A percentile compares a stretch with the other conserved stretches of the same genome.
Evolutionary conservation across 192 early-diverging fungal genomes (phyloP).

Genomic region (Coemansia sp.): DNA sequence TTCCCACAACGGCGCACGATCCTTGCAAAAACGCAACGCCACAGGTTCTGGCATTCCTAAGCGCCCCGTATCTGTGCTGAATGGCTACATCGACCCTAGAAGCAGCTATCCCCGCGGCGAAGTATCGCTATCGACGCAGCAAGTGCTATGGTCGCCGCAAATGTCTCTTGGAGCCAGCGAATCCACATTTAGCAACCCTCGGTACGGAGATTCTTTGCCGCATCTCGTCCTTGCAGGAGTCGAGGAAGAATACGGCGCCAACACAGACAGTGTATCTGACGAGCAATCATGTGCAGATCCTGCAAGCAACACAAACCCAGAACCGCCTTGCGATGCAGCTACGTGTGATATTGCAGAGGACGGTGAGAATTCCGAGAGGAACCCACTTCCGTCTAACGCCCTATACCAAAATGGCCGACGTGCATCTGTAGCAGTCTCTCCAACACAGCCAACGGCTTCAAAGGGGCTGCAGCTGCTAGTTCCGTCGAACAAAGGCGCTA

Average conservation of each 20-base stretch:
- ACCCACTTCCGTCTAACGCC: not conserved
- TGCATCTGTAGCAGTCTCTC: not conserved
- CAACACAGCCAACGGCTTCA: not conserved
- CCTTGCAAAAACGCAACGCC: slow-evolving; percentile 8
- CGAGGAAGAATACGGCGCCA: slow-evolving; percentile 19
- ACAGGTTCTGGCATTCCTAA: slow-evolving; percentile 20
- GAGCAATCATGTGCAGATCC: not conserved
- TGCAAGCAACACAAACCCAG: not conserved
- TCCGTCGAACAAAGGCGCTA: slow-evolving; percentile 13
- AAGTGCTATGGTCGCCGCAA: slow-evolving; percentile 53
- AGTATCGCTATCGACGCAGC: slow-evolving; percentile 38
- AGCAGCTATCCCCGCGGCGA: slow-evolving; percentile 34
- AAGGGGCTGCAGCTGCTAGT: slow-evolving; percentile 17
- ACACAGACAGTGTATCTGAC: not conserved
- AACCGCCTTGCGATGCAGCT: not conserved
- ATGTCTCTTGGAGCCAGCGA: slow-evolving; percentile 22
- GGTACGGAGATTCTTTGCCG: not conserved
- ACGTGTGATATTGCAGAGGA: not conserved
- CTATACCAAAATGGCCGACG: not conserved
- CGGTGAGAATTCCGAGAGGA: not conserved
- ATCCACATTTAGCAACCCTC: slow-evolving; percentile 23
- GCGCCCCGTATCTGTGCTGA: slow-evolving; percentile 19
- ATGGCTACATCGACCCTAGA: slow-evolving; percentile 19
- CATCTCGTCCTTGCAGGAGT: slow-evolving; percentile 16
- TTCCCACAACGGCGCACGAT: slow-evolving; percentile 14